These are phyloP conservation scores for Colletotrichum shisoi DNA, from an alignment of 2,329 filamentous ascomycete genomes.

Conservation along the genomic window DNA sequence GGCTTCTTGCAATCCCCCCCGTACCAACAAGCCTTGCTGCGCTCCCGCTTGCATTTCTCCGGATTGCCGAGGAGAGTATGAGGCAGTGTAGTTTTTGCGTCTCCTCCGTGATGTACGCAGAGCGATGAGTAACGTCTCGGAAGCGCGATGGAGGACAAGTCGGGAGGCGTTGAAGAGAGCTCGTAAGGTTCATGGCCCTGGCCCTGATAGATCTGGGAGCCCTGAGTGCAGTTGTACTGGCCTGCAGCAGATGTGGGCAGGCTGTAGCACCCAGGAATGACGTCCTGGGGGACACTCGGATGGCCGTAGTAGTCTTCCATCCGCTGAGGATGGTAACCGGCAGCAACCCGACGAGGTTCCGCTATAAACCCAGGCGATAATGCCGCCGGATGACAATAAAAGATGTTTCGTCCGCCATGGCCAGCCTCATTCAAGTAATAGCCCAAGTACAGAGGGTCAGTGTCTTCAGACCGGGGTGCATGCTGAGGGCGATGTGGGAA, in stretches of 20 bases:
- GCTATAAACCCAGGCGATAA: neutral
- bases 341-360: neutral
- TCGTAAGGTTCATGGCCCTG: neutral
- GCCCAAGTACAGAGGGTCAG: neutral
- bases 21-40: neutral
- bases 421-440: neutral
- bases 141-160: neutral
- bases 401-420: neutral
- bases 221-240: neutral
- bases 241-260: neutral
- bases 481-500: neutral
- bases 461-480: neutral
- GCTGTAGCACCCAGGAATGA: neutral
- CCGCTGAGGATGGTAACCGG: neutral
- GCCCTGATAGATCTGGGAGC: neutral
- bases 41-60: slow-evolving; percentile 6
- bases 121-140: too few species aligned
- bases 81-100: neutral
- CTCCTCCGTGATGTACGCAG: too few species aligned
- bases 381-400: neutral
- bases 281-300: too few species aligned
- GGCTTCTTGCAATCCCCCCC: neutral
- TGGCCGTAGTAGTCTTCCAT: neutral
- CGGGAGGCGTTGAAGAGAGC: neutral
- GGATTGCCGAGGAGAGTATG: neutral